Evolutionary conservation across 192 early-diverging fungal genomes (phyloP).

Genomic region (Phycomyces blakesleeanus): DNA sequence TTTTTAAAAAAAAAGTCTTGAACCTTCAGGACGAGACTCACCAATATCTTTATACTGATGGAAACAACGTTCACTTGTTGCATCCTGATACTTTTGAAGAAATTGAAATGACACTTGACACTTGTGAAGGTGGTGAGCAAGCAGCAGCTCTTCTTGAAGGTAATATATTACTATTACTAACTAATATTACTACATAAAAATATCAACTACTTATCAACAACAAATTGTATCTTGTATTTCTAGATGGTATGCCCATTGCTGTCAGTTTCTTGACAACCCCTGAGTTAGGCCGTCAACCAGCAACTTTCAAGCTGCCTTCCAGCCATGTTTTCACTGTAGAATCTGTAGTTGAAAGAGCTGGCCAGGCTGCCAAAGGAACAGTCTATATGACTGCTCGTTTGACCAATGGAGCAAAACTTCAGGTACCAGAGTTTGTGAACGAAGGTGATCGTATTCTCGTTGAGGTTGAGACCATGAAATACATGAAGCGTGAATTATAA

Average conservation of each 20-base stretch:
- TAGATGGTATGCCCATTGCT: constrained; percentile 50
- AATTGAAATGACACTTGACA: constrained; percentile 49
- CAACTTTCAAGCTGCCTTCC: constrained; percentile 59
- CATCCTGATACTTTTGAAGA: constrained; percentile 72
- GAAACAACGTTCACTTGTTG: constrained; percentile 59
- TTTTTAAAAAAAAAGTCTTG: constrained; percentile 40
- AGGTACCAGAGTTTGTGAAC: constrained; percentile 81
- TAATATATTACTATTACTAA: constrained; percentile 15
- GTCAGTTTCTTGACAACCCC: constrained; percentile 54
- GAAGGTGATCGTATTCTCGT: constrained; percentile 71
- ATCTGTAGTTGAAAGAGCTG: constrained; percentile 44
- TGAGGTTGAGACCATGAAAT: constrained; percentile 60
- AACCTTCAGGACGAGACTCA: constrained; percentile 59
- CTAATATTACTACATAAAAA: background rate
- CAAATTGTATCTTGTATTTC: constrained; percentile 26
- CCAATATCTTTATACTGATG: constrained; percentile 72
- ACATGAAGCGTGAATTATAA: constrained; percentile 53
- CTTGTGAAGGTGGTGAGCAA: constrained; percentile 56
- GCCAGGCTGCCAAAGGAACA: constrained; percentile 64
- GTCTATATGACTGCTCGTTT: constrained; percentile 63
- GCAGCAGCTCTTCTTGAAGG: constrained; percentile 29
- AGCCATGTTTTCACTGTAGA: constrained; percentile 55
- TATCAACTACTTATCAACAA: background rate
- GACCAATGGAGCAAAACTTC: constrained; percentile 60
- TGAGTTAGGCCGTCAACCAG: constrained; percentile 45